Conservation (phyloP, 495 filamentous ascomycete genomes). For the Annulohypoxylon stygium region DNA sequence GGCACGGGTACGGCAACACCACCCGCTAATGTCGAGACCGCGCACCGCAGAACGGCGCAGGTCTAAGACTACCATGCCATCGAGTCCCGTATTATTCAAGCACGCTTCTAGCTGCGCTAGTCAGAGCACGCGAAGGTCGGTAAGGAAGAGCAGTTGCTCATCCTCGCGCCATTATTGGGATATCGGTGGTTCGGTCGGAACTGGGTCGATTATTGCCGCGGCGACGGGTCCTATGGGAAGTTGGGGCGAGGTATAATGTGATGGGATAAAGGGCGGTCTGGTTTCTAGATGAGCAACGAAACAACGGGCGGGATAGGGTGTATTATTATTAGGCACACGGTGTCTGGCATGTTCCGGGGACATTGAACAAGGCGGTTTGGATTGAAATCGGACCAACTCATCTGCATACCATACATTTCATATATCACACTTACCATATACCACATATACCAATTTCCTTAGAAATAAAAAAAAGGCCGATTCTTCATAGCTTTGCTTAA, state of each 20-base stretch:
- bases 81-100: constrained; percentile 63
- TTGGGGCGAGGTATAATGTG: constrained; percentile 74
- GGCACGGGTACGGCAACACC: constrained; percentile 84
- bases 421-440: constrained; percentile 17
- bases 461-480: constrained; percentile 22
- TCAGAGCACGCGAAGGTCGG: constrained; percentile 77
- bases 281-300: constrained; percentile 31
- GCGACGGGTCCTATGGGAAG: constrained; percentile 74
- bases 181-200: constrained; percentile 81
- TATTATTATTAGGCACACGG: constrained; percentile 36
- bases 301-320: constrained; percentile 15
- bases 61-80: constrained; percentile 65
- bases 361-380: constrained; percentile 34
- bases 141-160: constrained; percentile 70
- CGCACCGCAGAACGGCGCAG: constrained; percentile 63
- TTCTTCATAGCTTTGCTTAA: constrained; percentile 7
- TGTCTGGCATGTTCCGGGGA: constrained; percentile 22
- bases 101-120: constrained; percentile 80
- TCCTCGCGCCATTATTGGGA: constrained; percentile 82
- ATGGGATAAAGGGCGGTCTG: constrained; percentile 21
- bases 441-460: constrained; percentile 29
- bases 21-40: constrained; percentile 79
- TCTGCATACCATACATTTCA: constrained; percentile 33
- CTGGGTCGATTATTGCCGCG: constrained; percentile 74
- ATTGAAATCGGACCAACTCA: constrained; percentile 34